These are phyloP conservation scores for Ophiostoma perfectum DNA, from an alignment of 2,329 filamentous ascomycete genomes.

Conservation along the genomic window DNA sequence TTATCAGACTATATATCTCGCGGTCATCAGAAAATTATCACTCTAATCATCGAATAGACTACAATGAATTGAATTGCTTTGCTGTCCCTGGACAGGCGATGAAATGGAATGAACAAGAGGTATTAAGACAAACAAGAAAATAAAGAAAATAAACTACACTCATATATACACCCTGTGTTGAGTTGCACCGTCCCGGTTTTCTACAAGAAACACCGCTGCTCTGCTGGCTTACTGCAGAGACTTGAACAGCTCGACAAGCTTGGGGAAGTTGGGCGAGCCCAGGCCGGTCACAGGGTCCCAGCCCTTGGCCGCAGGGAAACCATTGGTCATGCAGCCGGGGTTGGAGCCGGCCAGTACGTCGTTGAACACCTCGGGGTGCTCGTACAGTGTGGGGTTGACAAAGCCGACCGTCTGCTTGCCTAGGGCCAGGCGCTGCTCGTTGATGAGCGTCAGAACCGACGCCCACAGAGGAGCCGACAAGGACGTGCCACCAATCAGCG, in stretches of 20 bases:
- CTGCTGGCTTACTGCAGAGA: slow-evolving; percentile 14
- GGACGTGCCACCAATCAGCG: slow-evolving; percentile 43
- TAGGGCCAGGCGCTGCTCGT: slow-evolving; percentile 51
- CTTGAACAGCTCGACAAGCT: slow-evolving; percentile 27
- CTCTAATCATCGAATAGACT: not conserved
- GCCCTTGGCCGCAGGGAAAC: slow-evolving; percentile 31
- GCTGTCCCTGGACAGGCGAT: slow-evolving; percentile 6
- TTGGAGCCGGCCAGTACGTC: slow-evolving; percentile 32
- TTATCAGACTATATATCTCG: no score
- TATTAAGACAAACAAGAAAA: slow-evolving; percentile 10
- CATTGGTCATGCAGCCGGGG: slow-evolving; percentile 33
- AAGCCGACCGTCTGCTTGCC: slow-evolving; percentile 40
- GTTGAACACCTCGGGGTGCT: slow-evolving; percentile 32
- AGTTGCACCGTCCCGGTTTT: not conserved
- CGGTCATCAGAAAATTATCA: not conserved
- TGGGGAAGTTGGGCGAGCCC: slow-evolving; percentile 28
- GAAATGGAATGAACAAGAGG: not conserved
- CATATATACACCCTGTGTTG: slow-evolving; percentile 5
- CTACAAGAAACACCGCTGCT: not conserved
- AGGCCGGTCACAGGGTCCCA: slow-evolving; percentile 30
- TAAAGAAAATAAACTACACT: slow-evolving; percentile 4
- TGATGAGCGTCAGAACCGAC: slow-evolving; percentile 55
- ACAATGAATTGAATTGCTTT: not conserved
- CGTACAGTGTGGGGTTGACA: slow-evolving; percentile 33
- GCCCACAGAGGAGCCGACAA: slow-evolving; percentile 55